Evolutionary conservation across 179 eudicot species (phyloP).

Genomic region (Drosera spatulata): DNA sequence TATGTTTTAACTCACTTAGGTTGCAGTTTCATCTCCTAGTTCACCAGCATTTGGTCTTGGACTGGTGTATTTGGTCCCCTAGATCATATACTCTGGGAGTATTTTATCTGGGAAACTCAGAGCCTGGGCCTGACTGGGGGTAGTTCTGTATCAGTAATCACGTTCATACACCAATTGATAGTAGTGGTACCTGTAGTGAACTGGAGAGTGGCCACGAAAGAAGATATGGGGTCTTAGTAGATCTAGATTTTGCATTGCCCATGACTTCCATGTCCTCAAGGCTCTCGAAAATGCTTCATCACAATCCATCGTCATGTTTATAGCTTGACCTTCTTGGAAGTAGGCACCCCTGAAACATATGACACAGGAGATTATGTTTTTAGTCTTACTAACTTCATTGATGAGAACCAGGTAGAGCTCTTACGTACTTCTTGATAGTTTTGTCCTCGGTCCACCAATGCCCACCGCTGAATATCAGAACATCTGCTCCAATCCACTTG

Average conservation of each 20-base stretch:
- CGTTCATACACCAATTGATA: not conserved
- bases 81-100: too few species aligned
- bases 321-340: constrained; percentile 51
- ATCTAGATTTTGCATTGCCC: constrained; percentile 41
- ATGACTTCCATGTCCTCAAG: constrained; percentile 44
- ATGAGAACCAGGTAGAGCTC: too few species aligned
- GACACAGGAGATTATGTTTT: too few species aligned
- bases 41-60: too few species aligned
- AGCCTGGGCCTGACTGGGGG: too few species aligned
- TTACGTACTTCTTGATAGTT: constrained; percentile 39
- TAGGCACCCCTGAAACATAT: constrained; percentile 46
- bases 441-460: constrained; percentile 96
- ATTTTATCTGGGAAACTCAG: too few species aligned
- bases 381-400: too few species aligned
- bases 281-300: constrained; percentile 70
- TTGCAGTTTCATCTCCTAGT: too few species aligned
- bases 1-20: too few species aligned
- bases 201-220: constrained; percentile 74
- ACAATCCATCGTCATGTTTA: constrained; percentile 62
- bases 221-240: constrained; percentile 35
- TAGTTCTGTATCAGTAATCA: too few species aligned
- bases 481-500: constrained; percentile 60
- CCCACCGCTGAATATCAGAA: constrained; percentile 63
- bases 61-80: not conserved
- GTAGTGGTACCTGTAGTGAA: constrained; percentile 53